These are phyloP conservation scores for Xylaria venustula DNA, from an alignment of 495 filamentous ascomycete genomes.

Conservation along the genomic window DNA sequence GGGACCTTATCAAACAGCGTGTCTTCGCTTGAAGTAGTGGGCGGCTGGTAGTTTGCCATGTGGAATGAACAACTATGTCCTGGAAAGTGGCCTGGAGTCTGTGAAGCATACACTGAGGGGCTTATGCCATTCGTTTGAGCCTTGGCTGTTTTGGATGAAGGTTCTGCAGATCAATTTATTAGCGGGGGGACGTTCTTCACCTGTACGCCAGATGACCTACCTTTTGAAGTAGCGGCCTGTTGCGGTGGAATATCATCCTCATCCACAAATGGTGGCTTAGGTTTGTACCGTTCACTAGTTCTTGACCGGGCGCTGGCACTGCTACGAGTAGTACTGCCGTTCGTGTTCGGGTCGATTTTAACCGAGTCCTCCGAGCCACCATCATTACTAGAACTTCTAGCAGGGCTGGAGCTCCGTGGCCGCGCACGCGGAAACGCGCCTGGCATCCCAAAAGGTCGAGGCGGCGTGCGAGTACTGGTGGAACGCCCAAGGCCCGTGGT, in stretches of 20 bases:
- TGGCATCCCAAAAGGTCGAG: constrained; percentile 19
- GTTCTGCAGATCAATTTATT: not conserved
- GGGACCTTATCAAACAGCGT: not conserved
- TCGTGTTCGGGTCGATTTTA: not conserved
- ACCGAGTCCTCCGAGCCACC: constrained; percentile 19
- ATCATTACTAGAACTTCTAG: constrained; percentile 23
- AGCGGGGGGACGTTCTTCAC: not conserved
- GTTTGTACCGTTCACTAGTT: constrained; percentile 30
- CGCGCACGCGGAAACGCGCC: constrained; percentile 19
- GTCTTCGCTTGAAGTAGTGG: constrained; percentile 25
- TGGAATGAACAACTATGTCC: not conserved
- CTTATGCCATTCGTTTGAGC: constrained; percentile 15
- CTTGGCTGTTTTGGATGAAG: not conserved
- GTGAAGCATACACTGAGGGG: constrained; percentile 40
- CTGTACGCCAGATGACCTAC: constrained; percentile 14
- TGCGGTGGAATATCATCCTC: not conserved
- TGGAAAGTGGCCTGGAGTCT: not conserved
- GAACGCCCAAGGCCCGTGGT: constrained; percentile 20
- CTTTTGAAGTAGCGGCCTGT: constrained; percentile 4
- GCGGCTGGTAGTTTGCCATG: not conserved
- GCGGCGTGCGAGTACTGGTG: constrained; percentile 22
- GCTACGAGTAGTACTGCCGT: not conserved
- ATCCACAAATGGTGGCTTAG: constrained; percentile 10
- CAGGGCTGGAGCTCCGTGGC: constrained; percentile 24
- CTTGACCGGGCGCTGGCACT: constrained; percentile 14